Conservation (phyloP, 2,329 filamentous ascomycete genomes). For the Coleophoma crateriformis region DNA sequence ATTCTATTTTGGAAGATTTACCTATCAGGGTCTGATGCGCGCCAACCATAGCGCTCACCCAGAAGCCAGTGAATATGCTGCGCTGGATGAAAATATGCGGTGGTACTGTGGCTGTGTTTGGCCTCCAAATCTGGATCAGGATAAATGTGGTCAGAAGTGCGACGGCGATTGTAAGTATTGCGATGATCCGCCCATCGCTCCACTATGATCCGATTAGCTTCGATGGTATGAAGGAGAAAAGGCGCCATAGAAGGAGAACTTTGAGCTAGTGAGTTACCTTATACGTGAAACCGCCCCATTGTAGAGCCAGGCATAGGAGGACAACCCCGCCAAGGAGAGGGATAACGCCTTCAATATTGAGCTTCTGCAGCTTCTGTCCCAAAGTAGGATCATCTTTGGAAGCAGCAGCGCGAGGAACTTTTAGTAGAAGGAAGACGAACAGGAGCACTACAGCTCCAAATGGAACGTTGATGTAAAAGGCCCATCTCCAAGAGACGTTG, state of each 20-base stretch:
- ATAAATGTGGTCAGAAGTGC: constrained; percentile 21
- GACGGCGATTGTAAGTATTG: constrained; percentile 23
- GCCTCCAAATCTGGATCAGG: constrained; percentile 27
- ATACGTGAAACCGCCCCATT: constrained; percentile 36
- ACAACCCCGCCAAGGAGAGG: constrained; percentile 34
- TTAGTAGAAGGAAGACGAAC: constrained; percentile 29
- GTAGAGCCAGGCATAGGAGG: constrained; percentile 37
- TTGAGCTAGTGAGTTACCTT: neutral
- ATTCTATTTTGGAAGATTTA: neutral
- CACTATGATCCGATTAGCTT: constrained; percentile 3
- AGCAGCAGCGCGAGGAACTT: constrained; percentile 3
- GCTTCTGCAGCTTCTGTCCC: constrained; percentile 27
- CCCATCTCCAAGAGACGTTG: constrained; percentile 29
- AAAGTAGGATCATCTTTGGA: constrained; percentile 24
- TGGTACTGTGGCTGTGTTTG: constrained; percentile 30
- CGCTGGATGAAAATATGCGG: constrained; percentile 29
- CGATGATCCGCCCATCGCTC: constrained; percentile 21
- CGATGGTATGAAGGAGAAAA: neutral
- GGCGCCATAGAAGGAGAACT: constrained; percentile 9
- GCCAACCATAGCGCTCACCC: constrained; percentile 5
- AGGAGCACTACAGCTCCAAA: constrained; percentile 29
- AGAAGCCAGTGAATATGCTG: constrained; percentile 23
- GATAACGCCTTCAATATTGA: constrained; percentile 25
- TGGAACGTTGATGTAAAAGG: constrained; percentile 34
- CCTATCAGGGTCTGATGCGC: constrained; percentile 2